Base-by-base conservation (phyloP, 495 filamentous ascomycete species). In the Sporormia fimetaria region DNA sequence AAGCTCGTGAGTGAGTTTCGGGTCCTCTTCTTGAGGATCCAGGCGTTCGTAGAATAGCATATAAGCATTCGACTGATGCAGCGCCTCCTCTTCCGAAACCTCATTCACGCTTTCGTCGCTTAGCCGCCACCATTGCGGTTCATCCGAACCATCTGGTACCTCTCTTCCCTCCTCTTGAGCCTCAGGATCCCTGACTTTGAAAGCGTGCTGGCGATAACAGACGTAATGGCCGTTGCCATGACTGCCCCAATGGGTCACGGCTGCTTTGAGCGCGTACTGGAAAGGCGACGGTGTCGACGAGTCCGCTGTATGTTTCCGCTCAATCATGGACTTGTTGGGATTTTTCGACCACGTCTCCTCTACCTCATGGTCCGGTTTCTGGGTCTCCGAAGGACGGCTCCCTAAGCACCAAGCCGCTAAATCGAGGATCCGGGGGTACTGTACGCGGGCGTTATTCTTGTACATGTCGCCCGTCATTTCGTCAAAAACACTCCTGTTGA, bases 161-260 rank as follows among this genome's bases (percentile, higher is more conserved):
- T 44, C 53, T 3, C 21, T 47, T 40, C n/a, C 26, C 21, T 6
- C 22, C 8, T 39, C 46, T 37, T 43, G 34, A 18, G 25, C 33
- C 17, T 28, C 29, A 1, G 15, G 22, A 28, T 15, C 21, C 18
- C 7, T 17, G 34, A 42, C 22, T 37, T 41, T 32, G 25, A 14
- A 26, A 21, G 73, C 67, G 55, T 82, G 76, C 53, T 78, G 78
- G 29, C 84, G 66, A 54, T 90, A 96, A 56, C 83, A 88, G 37
- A 94, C 75, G 52, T 99, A 96, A 63, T 99, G 92, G 0, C 92
- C 92, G 47, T 90, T 94, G 43, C 94, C 85, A 55, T 96, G 92
- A 14, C 78, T 69, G 3, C 90, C 92, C 44, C 80, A 80, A 59
- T 99, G 90, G 3, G 84, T 85, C 16, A 96, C 70, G 2, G 92